Base-by-base conservation (phyloP, 2,329 filamentous ascomycete genomes). In the Cercospora sojina region DNA sequence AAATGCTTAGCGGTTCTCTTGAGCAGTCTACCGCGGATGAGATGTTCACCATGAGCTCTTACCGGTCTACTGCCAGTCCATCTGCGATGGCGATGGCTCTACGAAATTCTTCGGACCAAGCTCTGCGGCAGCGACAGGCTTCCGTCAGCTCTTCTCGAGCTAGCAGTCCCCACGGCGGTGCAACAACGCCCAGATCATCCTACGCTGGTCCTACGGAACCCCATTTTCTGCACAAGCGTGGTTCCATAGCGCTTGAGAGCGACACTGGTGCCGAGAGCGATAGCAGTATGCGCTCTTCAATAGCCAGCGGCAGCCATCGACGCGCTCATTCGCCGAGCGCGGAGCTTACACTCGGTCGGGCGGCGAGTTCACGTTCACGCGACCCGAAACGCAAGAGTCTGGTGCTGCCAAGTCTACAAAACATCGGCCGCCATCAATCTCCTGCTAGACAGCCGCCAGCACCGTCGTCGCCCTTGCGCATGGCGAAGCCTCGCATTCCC, bases 271-370 rank as follows among this genome's bases (percentile, higher is more conserved):
- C 92, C 16, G 89, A 91, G 63, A 97, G 93, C 74, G 95, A 99
- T 57, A 91, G 91, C 63, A 98, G 93, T 77, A 85, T 93, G 62
- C 87, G 91, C 51, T 98, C 94, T 0, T 96, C 93, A 0, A 82
- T 90, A 3, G 82, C 92, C 59, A 87, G 87, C 10, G 72, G 65
- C 7, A 72, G 74, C 32, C 70, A 74, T 61, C 83, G 88, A 55
- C 86, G 93, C 69, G 93, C 91, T 0, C 93, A 97, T 68, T 99
- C 95, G 0, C 95, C 95, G 2, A 90, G 92, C 20, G 96, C 93
- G 5, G 95, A 98, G 67, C 88, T 93, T 74, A 86, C 88, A 70
- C 82, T 97, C 23, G 86, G 90, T 68, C 87, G 92, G 66, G 88
- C 91, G 57, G 88, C 91, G 32, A 94, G 91, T 76, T 71, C 69